Evolutionary conservation across 2,329 filamentous ascomycete species (phyloP).

Genomic region (Fusarium sp.): DNA sequence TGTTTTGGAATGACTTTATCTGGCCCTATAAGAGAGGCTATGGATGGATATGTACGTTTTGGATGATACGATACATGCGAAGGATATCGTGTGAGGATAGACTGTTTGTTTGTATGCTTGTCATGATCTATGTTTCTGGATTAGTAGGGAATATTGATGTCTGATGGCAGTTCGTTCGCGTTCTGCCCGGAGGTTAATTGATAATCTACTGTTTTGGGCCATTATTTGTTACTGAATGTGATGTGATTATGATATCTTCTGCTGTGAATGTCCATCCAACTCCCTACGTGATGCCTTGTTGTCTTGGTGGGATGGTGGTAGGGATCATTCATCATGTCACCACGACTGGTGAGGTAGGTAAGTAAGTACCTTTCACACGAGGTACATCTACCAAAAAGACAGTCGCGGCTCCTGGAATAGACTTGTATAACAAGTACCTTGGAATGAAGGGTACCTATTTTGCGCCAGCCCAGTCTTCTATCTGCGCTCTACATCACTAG

Average conservation of each 20-base stretch:
- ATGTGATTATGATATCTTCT: neutral
- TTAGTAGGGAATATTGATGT: slow-evolving; percentile 26
- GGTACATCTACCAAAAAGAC: neutral
- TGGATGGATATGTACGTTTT: slow-evolving; percentile 32
- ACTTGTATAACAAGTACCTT: neutral
- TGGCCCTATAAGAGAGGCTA: slow-evolving; percentile 15
- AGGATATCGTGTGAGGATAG: slow-evolving; percentile 38
- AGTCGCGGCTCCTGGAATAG: neutral
- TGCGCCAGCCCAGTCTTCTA: neutral
- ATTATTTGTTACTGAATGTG: neutral
- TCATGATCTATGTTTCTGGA: slow-evolving; percentile 11
- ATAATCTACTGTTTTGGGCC: slow-evolving; percentile 25
- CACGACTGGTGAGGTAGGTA: too few relatives aligned
- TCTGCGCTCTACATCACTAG: too few relatives aligned
- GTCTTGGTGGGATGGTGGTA: neutral
- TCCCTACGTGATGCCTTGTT: neutral
- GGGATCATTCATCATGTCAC: too few relatives aligned
- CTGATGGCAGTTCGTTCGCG: slow-evolving; percentile 24
- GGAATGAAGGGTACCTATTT: neutral
- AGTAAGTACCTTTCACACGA: neutral
- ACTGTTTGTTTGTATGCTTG: slow-evolving; percentile 28
- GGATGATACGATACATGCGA: slow-evolving; percentile 21
- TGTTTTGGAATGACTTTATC: slow-evolving; percentile 17
- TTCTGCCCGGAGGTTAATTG: slow-evolving; percentile 38
- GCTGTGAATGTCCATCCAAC: too few relatives aligned